These are phyloP conservation scores for Cordia subcordata DNA, from an alignment of 257 asterid genomes.

Conservation along the genomic window DNA sequence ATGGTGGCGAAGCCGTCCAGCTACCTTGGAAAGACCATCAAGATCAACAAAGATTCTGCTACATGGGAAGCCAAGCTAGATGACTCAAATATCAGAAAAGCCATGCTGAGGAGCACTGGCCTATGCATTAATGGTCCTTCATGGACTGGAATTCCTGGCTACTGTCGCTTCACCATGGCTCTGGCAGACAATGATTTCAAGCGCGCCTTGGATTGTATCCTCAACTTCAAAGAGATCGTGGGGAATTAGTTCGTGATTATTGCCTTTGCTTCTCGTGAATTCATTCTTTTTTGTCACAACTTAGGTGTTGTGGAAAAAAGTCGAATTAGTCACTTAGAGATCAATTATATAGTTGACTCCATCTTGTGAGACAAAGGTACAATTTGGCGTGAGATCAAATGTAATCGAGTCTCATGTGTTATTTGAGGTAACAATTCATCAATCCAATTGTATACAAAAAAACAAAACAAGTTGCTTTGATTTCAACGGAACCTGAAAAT, in stretches of 20 bases:
- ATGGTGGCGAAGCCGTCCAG: conserved; percentile 75
- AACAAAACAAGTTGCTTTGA: no score
- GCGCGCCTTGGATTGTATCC: conserved; percentile 74
- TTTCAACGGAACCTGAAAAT: no score
- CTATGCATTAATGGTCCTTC: conserved; percentile 85
- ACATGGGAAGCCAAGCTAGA: conserved; percentile 47
- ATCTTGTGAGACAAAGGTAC: no score
- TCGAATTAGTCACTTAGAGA: no score
- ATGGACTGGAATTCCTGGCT: conserved; percentile 93
- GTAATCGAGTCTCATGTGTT: no score
- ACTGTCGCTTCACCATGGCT: conserved; percentile 84
- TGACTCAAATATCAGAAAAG: conserved; percentile 77
- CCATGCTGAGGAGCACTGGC: conserved; percentile 66
- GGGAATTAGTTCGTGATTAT: conserved; percentile 17
- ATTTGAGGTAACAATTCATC: no score
- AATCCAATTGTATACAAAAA: no score
- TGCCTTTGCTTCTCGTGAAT: not conserved
- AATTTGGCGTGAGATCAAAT: no score
- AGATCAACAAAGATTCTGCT: conserved; percentile 24
- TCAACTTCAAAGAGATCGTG: conserved; percentile 49
- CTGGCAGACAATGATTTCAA: conserved; percentile 68
- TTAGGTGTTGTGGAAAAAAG: not conserved
- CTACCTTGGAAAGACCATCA: conserved; percentile 61
- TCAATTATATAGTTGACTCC: no score
- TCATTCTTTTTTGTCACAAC: not conserved